Percentiles rank a stretch among this genome's conserved stretches.
Evolutionary conservation across 2,329 filamentous ascomycete species (phyloP).

Genomic region (Fusarium aywerte): DNA sequence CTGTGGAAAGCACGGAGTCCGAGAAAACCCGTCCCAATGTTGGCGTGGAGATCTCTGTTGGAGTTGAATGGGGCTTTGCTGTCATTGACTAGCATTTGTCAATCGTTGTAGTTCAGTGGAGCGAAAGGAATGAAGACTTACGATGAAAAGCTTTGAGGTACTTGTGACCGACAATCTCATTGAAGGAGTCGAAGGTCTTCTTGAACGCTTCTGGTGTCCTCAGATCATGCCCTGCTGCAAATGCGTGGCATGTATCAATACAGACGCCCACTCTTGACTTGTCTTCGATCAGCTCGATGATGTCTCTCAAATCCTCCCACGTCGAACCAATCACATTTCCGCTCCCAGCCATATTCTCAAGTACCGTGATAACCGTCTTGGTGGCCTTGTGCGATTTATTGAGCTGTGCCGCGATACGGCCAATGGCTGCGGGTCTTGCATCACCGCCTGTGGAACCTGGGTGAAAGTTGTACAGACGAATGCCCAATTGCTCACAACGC

Average conservation of each 20-base stretch:
- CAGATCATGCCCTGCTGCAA: slow-evolving; percentile 93
- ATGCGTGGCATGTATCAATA: slow-evolving; percentile 96
- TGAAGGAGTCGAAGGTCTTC: slow-evolving; percentile 79
- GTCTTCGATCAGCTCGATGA: slow-evolving; percentile 82
- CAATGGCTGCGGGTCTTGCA: slow-evolving; percentile 74
- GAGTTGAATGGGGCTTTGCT: slow-evolving; percentile 89
- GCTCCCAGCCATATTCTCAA: slow-evolving; percentile 95
- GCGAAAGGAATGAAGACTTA: slow-evolving; percentile 38
- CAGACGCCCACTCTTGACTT: slow-evolving; percentile 91
- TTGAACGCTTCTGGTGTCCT: slow-evolving; percentile 78
- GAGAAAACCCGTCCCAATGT: slow-evolving; percentile 94
- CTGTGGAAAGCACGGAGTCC: slow-evolving; percentile 91
- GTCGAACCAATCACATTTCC: slow-evolving; percentile 88
- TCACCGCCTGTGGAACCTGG: slow-evolving; percentile 83
- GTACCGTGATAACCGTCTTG: slow-evolving; percentile 78
- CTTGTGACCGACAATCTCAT: slow-evolving; percentile 77
- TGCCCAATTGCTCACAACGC: slow-evolving; percentile 86
- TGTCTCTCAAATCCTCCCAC: slow-evolving; percentile 87
- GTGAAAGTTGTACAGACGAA: slow-evolving; percentile 97
- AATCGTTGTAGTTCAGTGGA: neutral
- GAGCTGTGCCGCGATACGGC: slow-evolving; percentile 81
- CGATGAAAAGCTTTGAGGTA: slow-evolving; percentile 86
- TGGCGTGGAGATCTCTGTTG: slow-evolving; percentile 90
- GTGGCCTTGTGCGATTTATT: slow-evolving; percentile 85
- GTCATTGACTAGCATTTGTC: slow-evolving; percentile 75